Evolutionary conservation across 768 basidiomycete species (phyloP).

Genomic region (Clitopilus hobsonii): DNA sequence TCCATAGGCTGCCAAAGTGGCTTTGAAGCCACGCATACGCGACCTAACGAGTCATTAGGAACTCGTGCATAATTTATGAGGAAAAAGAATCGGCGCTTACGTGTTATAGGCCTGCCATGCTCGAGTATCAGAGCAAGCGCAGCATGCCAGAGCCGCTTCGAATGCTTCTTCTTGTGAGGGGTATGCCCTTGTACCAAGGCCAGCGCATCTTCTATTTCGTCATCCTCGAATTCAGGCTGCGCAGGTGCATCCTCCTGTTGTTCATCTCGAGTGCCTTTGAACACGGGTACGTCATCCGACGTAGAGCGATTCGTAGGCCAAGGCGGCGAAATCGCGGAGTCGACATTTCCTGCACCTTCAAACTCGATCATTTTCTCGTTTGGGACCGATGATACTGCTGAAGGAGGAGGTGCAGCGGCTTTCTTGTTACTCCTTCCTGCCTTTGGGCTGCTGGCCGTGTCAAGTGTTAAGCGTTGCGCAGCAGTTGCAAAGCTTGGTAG

Average conservation of each 20-base stretch:
- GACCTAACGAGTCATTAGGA: constrained; percentile 21
- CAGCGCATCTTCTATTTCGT: not conserved
- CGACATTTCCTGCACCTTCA: not conserved
- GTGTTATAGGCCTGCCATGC: constrained; percentile 70
- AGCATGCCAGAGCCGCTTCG: constrained; percentile 60
- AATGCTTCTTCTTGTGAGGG: constrained; percentile 14
- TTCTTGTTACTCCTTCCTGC: not conserved
- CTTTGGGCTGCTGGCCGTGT: not conserved
- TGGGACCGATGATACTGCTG: not conserved
- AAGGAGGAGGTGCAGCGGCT: not conserved
- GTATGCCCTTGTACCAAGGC: constrained; percentile 1
- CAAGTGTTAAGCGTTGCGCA: not conserved
- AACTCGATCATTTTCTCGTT: not conserved
- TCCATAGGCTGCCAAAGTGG: constrained; percentile 84
- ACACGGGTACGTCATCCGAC: not conserved
- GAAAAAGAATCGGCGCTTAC: constrained; percentile 28
- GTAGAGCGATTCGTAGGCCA: not conserved
- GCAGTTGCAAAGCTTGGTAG: not conserved
- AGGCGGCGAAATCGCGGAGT: not conserved
- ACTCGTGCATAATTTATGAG: not conserved
- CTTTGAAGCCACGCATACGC: constrained; percentile 76
- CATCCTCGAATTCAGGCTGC: not conserved
- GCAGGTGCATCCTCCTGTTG: not conserved
- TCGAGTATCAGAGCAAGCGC: constrained; percentile 77
- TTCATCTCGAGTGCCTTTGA: not conserved